Conservation (phyloP, 2,329 filamentous ascomycete genomes). For the Epichloe elymi region DNA sequence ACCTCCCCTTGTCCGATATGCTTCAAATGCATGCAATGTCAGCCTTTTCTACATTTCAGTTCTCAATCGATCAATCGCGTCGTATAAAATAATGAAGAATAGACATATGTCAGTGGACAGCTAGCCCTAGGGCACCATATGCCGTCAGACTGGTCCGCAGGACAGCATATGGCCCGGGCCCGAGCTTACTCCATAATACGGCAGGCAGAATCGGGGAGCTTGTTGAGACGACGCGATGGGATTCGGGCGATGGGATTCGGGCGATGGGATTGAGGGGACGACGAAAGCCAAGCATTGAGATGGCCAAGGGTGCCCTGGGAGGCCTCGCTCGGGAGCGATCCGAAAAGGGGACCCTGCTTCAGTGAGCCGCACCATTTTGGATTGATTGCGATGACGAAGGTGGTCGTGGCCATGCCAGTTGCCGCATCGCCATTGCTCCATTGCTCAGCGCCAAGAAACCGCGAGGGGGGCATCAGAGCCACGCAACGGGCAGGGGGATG, state of each 20-base stretch:
- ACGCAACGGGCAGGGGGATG: background rate
- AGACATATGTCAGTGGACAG: background rate
- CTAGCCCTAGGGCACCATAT: background rate
- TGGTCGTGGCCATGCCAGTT: background rate
- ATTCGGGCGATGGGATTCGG: background rate
- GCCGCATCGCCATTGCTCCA: background rate
- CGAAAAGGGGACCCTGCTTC: background rate
- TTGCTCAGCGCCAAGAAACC: background rate
- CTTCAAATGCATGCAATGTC: background rate
- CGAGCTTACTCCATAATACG: background rate
- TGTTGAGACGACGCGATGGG: background rate
- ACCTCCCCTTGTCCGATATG: background rate
- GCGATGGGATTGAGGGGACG: background rate
- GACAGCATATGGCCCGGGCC: background rate
- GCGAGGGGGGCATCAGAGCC: background rate
- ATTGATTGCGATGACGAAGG: background rate
- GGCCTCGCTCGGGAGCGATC: slow-evolving; percentile 7
- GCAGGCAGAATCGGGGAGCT: background rate
- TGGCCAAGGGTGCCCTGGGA: slow-evolving; percentile 2
- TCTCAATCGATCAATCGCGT: no score
- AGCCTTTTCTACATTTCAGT: no score
- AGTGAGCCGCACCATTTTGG: background rate
- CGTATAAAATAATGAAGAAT: no score
- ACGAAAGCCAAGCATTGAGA: background rate
- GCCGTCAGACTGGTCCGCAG: background rate